Evolutionary conservation across 768 basidiomycete species (phyloP).

Genomic region (Naganishia vaughanmartiniae): DNA sequence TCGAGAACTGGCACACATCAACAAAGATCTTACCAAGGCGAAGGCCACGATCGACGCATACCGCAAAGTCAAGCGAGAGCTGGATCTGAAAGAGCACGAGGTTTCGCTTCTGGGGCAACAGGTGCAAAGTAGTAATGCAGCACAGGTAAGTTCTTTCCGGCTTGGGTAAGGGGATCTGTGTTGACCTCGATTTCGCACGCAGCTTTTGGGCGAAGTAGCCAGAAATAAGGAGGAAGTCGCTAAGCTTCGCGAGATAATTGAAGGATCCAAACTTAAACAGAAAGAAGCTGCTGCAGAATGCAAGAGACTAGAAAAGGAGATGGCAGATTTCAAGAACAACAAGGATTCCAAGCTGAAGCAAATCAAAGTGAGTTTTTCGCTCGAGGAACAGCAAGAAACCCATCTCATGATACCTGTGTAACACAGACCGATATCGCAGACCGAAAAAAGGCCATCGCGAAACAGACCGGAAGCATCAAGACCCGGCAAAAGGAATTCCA

Average conservation of each 20-base stretch:
- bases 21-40: constrained; percentile 59
- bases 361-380: constrained; percentile 65
- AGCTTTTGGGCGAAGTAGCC: constrained; percentile 81
- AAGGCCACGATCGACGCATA: constrained; percentile 52
- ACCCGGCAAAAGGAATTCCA: constrained; percentile 85
- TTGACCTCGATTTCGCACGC: constrained; percentile 7
- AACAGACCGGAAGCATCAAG: constrained; percentile 77
- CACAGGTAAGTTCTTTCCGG: constrained; percentile 62
- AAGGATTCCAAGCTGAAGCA: constrained; percentile 95
- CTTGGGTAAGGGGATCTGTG: not conserved
- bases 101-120: constrained; percentile 77
- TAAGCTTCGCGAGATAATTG: constrained; percentile 49
- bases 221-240: constrained; percentile 64
- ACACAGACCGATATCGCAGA: constrained; percentile 70
- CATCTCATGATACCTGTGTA: not conserved
- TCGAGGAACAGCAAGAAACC: no score
- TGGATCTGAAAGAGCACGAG: constrained; percentile 89
- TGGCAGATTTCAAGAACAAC: constrained; percentile 98
- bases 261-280: constrained; percentile 70
- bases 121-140: constrained; percentile 81
- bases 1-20: constrained; percentile 57
- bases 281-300: constrained; percentile 70
- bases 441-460: constrained; percentile 76
- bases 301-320: constrained; percentile 88
- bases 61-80: constrained; percentile 61